Base-by-base conservation (phyloP, 176 grass and related monocot genomes). In the Eragrostis nindensis region DNA sequence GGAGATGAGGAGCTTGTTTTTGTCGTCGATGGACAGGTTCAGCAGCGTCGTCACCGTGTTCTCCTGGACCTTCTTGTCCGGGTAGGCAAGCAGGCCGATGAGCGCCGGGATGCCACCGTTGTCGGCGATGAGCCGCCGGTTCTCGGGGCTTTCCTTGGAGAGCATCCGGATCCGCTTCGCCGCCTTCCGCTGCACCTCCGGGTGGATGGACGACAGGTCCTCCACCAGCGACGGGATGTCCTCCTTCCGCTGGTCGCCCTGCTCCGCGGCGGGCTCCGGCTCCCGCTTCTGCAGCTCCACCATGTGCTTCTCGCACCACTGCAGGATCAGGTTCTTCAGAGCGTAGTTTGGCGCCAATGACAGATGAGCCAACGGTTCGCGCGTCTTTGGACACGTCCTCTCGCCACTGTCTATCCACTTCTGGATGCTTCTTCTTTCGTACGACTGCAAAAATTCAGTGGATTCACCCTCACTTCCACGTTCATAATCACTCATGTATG, bases 261-360 rank as follows among this genome's bases (percentile, higher is more conserved):
- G 71, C 60, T 83, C 85, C 1, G 55, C 55, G 13, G 59, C 79
- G 1, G 75, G 82, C 40, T 88, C 75, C 11, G 82, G 66, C 56
- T 91, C 89, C 64, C 83, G 48, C 81, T 90, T 94, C 83, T 84
- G 84, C 39, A 91, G 79, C 66, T 94, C 92, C 32, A 94, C 88
- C 62, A 84, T 94, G 74, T 94, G 68, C 86, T 79, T 91, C 67
- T 91, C 89, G 78, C 92, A 91, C 92, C 92, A 94, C 39, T 94
- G 80, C 44, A 89, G 56, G 66, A 94, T 94, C 32, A 91, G 22
- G 76, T 87, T 94, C 67, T 88, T 90, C 10, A 91, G 45, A 44
- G 92, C 92, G 66, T 89, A 94, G 77, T 94, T 94, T 21, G 92
- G 89, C 29, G 92, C 92, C 74, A 94, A 47, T 2, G 89, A 91